A percentile compares a stretch with the other conserved stretches of the same genome.
phyloP scores from a whole-genome alignment of 2,329 filamentous ascomycete genomes.

The Lanzia echinophila region DNA sequence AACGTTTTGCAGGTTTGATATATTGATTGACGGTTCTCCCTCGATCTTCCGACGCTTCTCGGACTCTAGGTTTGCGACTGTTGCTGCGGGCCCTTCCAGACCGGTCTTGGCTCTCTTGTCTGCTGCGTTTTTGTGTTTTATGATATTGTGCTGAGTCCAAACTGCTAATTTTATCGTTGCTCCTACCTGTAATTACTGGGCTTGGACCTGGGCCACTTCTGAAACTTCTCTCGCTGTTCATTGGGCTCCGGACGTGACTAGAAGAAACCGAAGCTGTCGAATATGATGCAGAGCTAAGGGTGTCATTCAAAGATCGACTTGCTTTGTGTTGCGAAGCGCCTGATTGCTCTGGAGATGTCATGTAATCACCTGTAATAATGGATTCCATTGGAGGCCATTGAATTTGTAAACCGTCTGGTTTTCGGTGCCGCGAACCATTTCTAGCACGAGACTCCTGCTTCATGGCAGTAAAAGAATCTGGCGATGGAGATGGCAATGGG shows the following conservation, averaged over 20 bases:
- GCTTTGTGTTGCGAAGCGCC: conserved; percentile 36
- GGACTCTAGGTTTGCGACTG: conserved; percentile 42
- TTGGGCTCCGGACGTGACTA: conserved; percentile 36
- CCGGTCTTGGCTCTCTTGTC: conserved; percentile 38
- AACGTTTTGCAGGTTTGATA: conserved; percentile 72
- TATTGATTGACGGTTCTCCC: conserved; percentile 53
- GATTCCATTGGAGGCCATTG: conserved; percentile 48
- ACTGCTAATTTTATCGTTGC: conserved; percentile 76
- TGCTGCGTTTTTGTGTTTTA: conserved; percentile 43
- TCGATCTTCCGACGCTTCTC: conserved; percentile 63
- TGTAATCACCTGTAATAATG: conserved; percentile 43
- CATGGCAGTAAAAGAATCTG: conserved; percentile 54
- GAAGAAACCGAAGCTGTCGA: conserved; percentile 51
- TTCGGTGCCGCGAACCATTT: conserved; percentile 70
- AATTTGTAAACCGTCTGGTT: conserved; percentile 67
- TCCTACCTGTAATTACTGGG: conserved; percentile 54
- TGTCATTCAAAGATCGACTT: background rate
- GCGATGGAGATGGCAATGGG: conserved; percentile 61
- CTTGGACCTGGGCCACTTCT: conserved; percentile 42
- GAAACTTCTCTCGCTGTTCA: conserved; percentile 40
- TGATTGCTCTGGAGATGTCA: conserved; percentile 51
- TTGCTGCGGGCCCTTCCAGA: conserved; percentile 38
- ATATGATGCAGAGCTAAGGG: conserved; percentile 36
- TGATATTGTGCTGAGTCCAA: conserved; percentile 69
- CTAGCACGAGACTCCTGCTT: conserved; percentile 55